Percentiles rank a stretch among this genome's conserved stretches.
Evolutionary conservation across 75 land plant species (phyloP).

Genomic region (Selaginella moellendorffii): DNA sequence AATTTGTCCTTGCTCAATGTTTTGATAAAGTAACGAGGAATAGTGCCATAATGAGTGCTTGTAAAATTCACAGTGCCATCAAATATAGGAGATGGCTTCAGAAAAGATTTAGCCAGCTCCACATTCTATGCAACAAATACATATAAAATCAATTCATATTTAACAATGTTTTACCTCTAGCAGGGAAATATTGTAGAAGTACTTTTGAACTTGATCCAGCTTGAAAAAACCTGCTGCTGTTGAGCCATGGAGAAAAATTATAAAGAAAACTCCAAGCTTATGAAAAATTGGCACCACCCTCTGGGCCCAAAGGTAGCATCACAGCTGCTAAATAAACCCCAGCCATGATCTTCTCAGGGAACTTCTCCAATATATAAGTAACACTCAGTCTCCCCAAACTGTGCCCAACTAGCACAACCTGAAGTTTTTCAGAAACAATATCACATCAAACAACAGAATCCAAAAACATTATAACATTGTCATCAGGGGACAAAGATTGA

Average conservation of each 20-base stretch:
- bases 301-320: neutral
- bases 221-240: neutral
- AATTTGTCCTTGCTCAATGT: no score
- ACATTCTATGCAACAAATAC: no score
- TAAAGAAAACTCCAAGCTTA: neutral
- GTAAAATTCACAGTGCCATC: no score
- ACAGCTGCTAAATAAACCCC: neutral
- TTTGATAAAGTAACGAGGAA: no score
- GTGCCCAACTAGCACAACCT: neutral
- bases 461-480: no score
- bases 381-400: neutral
- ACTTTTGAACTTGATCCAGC: neutral
- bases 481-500: no score
- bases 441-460: neutral
- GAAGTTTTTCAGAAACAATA: neutral
- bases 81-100: no score
- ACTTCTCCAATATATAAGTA: neutral
- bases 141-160: no score
- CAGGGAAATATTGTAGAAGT: no score
- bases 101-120: no score
- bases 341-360: neutral
- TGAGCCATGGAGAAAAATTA: constrained; percentile 1
- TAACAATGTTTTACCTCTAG: no score
- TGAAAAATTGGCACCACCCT: neutral
- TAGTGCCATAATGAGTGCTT: no score